Base-by-base conservation (phyloP, 2,329 filamentous ascomycete genomes). In the Aspergillus piperis region DNA sequence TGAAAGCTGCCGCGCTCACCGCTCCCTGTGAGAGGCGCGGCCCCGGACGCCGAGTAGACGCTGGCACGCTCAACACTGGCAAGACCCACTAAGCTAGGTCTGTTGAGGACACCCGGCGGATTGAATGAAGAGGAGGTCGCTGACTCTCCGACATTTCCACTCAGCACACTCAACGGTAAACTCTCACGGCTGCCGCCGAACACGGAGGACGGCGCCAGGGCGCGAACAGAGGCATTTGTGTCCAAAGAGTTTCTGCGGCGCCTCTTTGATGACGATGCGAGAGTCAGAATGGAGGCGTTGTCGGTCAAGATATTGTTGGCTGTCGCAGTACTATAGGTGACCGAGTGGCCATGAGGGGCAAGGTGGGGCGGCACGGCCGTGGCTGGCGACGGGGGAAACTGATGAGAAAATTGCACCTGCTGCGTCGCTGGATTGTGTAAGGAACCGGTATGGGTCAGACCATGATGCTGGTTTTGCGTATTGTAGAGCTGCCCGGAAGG, bases 1-100 rank as follows among this genome's bases (percentile, higher is more conserved):
- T 96, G 94, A 64, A 90, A 85, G 75, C 91, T 96, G 73, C 90
- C 94, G 52, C 93, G 84, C 70, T 96, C 93, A 60, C 89, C 89
- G 6, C 85, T 81, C 7, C 91, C 84, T 50, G 60, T 61, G 11
- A 73, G 52, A 6, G 88, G 87, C 1, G 84, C 84, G 3, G 86
- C 81, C 13, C 90, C 90, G 0, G 89, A 88, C 0, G 88, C 84
- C 0, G 90, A 92, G 78, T 96, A 96, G 55, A 97, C 77, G 66
- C 85, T 88, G 10, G 84, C 83, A 5, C 86, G 82, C 70, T 88
- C 86, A 15, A 83, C 79, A 58, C 81, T 85, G 5, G 83, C 81
- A 36, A 85, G 78, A 0, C 82, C 84, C 25, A 81, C 79, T 7
- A 85, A 78, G 36, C 80, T 83, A 5, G 84, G 81, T 52, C 84